Conservation (phyloP, 805 yeast genomes). For the Debaryomyces prosopidis region DNA sequence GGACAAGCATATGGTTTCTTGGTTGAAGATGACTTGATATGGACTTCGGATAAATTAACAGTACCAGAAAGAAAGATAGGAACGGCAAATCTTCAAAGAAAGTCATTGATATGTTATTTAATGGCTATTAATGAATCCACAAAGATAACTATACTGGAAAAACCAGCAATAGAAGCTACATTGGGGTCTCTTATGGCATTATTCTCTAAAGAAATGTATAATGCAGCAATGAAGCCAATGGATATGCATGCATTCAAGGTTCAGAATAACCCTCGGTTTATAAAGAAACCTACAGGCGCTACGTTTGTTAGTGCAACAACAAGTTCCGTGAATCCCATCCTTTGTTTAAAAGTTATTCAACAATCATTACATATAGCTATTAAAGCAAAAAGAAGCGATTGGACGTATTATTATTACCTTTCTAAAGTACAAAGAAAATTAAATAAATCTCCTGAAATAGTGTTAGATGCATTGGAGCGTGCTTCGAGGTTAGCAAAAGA, state of each 20-base stretch:
- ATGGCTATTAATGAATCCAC: slow-evolving; percentile 61
- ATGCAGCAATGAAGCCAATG: slow-evolving; percentile 65
- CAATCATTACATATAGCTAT: slow-evolving; percentile 50
- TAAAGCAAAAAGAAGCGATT: slow-evolving; percentile 45
- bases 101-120: slow-evolving; percentile 67
- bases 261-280: slow-evolving; percentile 34
- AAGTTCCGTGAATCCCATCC: slow-evolving; percentile 17
- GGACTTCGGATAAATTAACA: slow-evolving; percentile 85
- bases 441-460: slow-evolving; percentile 24
- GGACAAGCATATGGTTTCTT: slow-evolving; percentile 77
- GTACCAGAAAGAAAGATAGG: slow-evolving; percentile 56
- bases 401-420: slow-evolving; percentile 61
- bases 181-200: slow-evolving; percentile 49
- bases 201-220: slow-evolving; percentile 60
- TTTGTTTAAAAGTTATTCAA: slow-evolving; percentile 40
- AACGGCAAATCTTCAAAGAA: slow-evolving; percentile 67
- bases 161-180: slow-evolving; percentile 29
- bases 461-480: slow-evolving; percentile 42
- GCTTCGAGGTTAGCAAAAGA: slow-evolving; percentile 46
- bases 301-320: slow-evolving; percentile 23
- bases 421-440: slow-evolving; percentile 62
- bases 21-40: slow-evolving; percentile 87
- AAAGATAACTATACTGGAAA: slow-evolving; percentile 5
- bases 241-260: slow-evolving; percentile 56
- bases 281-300: slow-evolving; percentile 23